Evolutionary conservation across 2,329 filamentous ascomycete genomes (phyloP).

Genomic region (Penicillium rolfsii): DNA sequence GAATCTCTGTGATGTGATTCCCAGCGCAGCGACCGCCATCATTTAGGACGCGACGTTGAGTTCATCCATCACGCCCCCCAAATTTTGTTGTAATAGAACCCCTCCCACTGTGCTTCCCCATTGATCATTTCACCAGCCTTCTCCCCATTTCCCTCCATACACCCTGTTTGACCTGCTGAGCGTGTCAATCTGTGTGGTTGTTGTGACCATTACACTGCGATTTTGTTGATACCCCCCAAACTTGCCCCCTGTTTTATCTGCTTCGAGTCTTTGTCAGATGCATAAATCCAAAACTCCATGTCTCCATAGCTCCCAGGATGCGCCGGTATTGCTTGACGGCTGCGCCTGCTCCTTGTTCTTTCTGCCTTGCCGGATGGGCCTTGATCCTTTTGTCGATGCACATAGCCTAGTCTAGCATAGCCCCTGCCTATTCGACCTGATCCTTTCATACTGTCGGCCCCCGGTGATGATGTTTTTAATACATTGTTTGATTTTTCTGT

Average conservation of each 20-base stretch:
- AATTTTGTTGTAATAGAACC: neutral
- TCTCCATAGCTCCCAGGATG: constrained; percentile 17
- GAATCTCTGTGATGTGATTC: constrained; percentile 8
- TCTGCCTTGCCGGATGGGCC: neutral
- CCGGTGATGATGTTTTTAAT: constrained; percentile 1
- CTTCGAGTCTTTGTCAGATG: constrained; percentile 13
- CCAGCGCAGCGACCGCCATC: constrained; percentile 1
- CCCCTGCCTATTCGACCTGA: neutral
- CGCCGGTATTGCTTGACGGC: neutral
- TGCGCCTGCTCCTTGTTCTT: neutral
- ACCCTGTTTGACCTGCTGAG: constrained; percentile 12
- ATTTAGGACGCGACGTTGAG: constrained; percentile 16
- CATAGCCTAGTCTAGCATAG: neutral
- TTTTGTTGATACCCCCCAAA: constrained; percentile 33
- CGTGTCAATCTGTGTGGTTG: constrained; percentile 10
- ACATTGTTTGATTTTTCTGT: neutral
- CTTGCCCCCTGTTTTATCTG: constrained; percentile 24
- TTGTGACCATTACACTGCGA: constrained; percentile 18
- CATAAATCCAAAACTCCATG: constrained; percentile 23
- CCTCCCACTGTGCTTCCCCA: constrained; percentile 9
- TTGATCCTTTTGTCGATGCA: neutral
- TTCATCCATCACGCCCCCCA: constrained; percentile 5
- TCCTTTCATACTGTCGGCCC: neutral
- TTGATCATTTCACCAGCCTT: constrained; percentile 3
- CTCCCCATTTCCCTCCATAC: constrained; percentile 7